A percentile compares a stretch with the other conserved stretches of the same genome.
These are phyloP conservation scores for Flaveria ramosissima DNA, from an alignment of 129 eudicot species.

Conservation along the genomic window DNA sequence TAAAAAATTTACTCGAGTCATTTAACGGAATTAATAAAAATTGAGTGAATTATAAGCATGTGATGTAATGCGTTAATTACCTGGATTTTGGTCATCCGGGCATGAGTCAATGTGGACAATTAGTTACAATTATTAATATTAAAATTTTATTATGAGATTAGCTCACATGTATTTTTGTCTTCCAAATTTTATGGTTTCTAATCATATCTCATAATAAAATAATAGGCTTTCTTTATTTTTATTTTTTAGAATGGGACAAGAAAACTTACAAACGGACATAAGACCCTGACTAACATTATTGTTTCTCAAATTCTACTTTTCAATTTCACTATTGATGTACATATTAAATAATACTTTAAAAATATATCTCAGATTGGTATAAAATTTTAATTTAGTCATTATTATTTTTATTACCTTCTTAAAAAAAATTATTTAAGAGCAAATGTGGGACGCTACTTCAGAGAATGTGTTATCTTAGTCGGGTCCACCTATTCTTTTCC, in stretches of 20 bases:
- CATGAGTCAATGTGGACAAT: slow-evolving; percentile 27
- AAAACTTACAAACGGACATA: background rate
- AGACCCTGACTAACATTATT: too few relatives aligned
- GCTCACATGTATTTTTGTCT: background rate
- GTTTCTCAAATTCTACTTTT: too few relatives aligned
- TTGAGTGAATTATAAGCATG: slow-evolving; percentile 35
- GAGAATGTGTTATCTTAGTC: too few relatives aligned
- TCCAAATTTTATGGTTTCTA: background rate
- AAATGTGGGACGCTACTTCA: too few relatives aligned
- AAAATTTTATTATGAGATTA: background rate
- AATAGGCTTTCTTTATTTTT: background rate
- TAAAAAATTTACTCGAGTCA: background rate
- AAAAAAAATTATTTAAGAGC: too few relatives aligned
- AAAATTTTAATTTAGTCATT: too few relatives aligned
- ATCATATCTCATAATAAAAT: background rate
- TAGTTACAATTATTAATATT: slow-evolving; percentile 5
- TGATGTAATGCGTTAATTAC: slow-evolving; percentile 29
- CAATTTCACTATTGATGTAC: too few relatives aligned
- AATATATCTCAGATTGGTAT: too few relatives aligned
- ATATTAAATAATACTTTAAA: too few relatives aligned
- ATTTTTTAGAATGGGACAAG: background rate
- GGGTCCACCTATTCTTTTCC: too few relatives aligned
- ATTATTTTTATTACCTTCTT: too few relatives aligned
- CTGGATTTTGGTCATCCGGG: slow-evolving; percentile 25
- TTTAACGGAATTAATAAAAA: slow-evolving; percentile 14